Percentiles rank a stretch among this genome's conserved stretches.
These are phyloP conservation scores for Fusarium fujikuroi DNA, from an alignment of 2,329 filamentous ascomycete genomes.

Conservation along the genomic window DNA sequence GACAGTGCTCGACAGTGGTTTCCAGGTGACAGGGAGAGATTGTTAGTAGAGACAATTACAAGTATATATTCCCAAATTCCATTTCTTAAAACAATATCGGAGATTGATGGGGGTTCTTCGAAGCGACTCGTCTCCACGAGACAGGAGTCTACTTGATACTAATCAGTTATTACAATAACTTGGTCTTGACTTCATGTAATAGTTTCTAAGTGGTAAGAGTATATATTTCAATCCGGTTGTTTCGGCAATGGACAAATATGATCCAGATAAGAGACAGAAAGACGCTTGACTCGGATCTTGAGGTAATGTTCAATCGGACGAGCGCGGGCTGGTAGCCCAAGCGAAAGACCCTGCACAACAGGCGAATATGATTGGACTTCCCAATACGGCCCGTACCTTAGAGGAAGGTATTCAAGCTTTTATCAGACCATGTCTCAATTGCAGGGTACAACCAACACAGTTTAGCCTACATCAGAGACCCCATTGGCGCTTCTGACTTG, in stretches of 20 bases:
- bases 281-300: neutral
- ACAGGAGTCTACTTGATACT: too few relatives aligned
- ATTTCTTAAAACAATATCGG: too few relatives aligned
- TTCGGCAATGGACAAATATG: neutral
- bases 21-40: too few relatives aligned
- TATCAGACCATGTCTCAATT: neutral
- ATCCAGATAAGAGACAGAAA: neutral
- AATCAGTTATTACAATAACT: accelerated
- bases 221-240: neutral
- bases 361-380: neutral
- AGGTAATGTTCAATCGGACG: neutral
- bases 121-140: too few relatives aligned
- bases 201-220: neutral
- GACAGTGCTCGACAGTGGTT: too few relatives aligned
- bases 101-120: too few relatives aligned
- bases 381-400: neutral
- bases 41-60: too few relatives aligned
- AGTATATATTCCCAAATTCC: too few relatives aligned
- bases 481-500: neutral
- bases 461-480: neutral
- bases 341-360: neutral
- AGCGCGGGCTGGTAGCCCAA: neutral
- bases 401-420: neutral
- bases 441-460: neutral
- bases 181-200: too few relatives aligned